Base-by-base conservation (phyloP, 208 protist species). In the Acanthamoeba triangularis region DNA sequence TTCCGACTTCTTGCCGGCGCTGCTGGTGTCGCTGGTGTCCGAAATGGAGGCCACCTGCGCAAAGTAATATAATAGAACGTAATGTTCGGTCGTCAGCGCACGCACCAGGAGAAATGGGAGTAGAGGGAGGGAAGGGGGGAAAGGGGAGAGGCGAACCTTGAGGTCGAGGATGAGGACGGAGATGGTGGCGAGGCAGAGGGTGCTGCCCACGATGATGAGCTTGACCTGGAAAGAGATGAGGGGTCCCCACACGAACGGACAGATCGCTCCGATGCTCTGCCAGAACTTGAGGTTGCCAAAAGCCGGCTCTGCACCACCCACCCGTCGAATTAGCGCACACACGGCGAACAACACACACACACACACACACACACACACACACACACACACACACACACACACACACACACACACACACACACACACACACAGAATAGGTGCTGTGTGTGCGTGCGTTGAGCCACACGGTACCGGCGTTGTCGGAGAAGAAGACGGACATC, bases 211-310 rank as follows among this genome's bases (percentile, higher is more conserved):
- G 8, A 90, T 37, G 84, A 90, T 67, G 30, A 90, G 47, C 84
- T 90, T 90, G 25, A 30, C n/a, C 30, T 67, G 49, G 30, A 90
- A 67, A 7, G 56, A 23, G 7, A 90, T 14, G 14, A 90, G 35
- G n/a, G 84, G 84, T 16, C 84, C 84, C 84, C 84, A 90, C 54
- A 67, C 47, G 84, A 90, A 90, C 54, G 84, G 54, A 23, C 54
- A 59, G 54, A 90, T 67, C 25, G 84, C 47, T 0, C 84, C 84
- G 30, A 90, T 90, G 54, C 54, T 69, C 52, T 90, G 84, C 84
- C 84, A 90, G 30, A 90, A 67, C 84, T 90, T 90, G 30, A 90
- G 56, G 84, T 90, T 90, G 47, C 54, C 47, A 49, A 90, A 90
- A 11, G 84, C 84, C 44, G 84, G 54, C 54, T 90, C 84, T 67